These are phyloP conservation scores for Colletotrichum simmondsii DNA, from an alignment of 2,329 filamentous ascomycete genomes.

Conservation along the genomic window DNA sequence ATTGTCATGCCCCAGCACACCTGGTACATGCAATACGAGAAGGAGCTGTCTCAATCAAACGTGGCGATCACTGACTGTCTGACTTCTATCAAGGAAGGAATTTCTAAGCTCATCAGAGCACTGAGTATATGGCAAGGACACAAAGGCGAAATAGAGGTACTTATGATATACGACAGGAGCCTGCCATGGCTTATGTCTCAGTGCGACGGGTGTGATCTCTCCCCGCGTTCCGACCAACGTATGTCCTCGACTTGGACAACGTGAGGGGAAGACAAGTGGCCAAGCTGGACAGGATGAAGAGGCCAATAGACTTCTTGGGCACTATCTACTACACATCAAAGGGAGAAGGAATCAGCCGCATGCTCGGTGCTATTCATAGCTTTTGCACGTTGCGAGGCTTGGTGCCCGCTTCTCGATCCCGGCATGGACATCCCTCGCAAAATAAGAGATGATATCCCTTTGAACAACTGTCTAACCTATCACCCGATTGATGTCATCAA, in stretches of 20 bases:
- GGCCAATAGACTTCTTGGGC: background rate
- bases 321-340: background rate
- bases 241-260: background rate
- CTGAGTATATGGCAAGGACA: background rate
- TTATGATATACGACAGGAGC: background rate
- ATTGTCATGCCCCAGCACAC: background rate
- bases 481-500: background rate
- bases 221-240: background rate
- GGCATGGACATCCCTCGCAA: background rate
- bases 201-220: background rate
- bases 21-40: background rate
- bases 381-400: background rate
- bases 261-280: background rate
- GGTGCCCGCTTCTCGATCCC: background rate
- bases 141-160: background rate
- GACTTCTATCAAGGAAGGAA: background rate
- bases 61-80: background rate
- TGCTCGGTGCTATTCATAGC: conserved; percentile 1
- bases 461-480: background rate
- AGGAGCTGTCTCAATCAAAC: background rate
- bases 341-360: background rate
- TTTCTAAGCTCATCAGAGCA: background rate
- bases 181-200: background rate
- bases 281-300: background rate
- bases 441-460: background rate